A percentile compares a stretch with the other conserved stretches of the same genome.
Evolutionary conservation across 306 rosid genomes (phyloP).

Genomic region (Pachyrhizus erosus): DNA sequence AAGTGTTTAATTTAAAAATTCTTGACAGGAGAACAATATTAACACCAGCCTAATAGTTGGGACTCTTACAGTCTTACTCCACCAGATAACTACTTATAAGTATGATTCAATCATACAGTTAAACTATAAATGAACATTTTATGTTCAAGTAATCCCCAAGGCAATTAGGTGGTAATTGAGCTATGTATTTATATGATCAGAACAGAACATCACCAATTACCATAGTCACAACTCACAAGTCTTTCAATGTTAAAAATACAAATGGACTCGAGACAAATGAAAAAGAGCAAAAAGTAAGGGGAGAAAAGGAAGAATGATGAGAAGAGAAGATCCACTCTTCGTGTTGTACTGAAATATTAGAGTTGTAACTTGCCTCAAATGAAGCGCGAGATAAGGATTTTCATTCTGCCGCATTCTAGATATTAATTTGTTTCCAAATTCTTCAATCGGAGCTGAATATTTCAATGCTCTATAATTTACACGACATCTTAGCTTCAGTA

Average conservation of each 20-base stretch:
- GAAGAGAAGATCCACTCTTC: not conserved
- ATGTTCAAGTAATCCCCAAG: not conserved
- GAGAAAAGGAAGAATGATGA: not conserved
- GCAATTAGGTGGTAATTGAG: not conserved
- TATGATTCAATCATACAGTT: not conserved
- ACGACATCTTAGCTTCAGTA: slow-evolving; percentile 17
- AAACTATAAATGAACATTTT: not conserved
- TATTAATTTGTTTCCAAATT: slow-evolving; percentile 7
- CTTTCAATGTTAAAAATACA: not conserved
- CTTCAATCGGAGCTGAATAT: slow-evolving; percentile 14
- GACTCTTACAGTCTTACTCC: not conserved
- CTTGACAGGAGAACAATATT: not conserved
- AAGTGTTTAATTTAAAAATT: not conserved
- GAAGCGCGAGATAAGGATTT: slow-evolving; percentile 8
- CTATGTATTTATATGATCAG: not conserved
- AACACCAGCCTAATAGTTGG: not conserved
- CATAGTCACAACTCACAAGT: not conserved
- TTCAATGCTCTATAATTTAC: slow-evolving; percentile 25
- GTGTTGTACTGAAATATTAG: not conserved
- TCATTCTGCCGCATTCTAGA: slow-evolving; percentile 17
- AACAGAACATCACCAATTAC: not conserved
- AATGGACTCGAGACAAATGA: not conserved
- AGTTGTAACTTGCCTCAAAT: slow-evolving; percentile 20
- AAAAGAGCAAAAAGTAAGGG: not conserved
- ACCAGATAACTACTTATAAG: not conserved